Base-by-base conservation (phyloP, 805 yeast genomes). In the Wilhelminamyces savonicus region DNA sequence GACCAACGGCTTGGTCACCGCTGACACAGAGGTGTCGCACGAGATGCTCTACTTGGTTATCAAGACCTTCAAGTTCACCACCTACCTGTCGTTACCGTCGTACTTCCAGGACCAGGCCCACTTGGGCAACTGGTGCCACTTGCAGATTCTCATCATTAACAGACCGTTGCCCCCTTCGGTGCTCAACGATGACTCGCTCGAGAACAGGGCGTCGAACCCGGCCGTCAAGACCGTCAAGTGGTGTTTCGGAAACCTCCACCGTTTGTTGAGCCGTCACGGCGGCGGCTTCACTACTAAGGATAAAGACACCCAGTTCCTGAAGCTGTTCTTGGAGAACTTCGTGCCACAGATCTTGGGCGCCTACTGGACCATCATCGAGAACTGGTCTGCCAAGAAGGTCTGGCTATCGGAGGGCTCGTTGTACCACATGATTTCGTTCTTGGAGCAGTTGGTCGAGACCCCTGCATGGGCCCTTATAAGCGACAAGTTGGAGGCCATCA, bases 351-450 rank as follows among this genome's bases (percentile, higher is more conserved):
- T 65, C 27, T 46, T 65, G 35, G 54, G 49, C 28, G 52, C 58
- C n/a, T 65, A 63, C 42, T 63, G 69, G 69, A 43, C 51, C 19
- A 53, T 65, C 33, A 62, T 65, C 28, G 69, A 63, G 37, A 38
- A 41, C 26, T 65, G 70, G 71, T 54, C 67, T 4, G 35, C 46
- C 14, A 50, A 57, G 25, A 46, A 53, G 23, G 41, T 57, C 21
- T 65, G 70, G 70, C 44, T 65, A 25, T 52, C 59, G 25, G 69
- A 62, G 35, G 52, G 56, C 13, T 47, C 69, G 4, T 47, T 65
- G 19, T 64, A 53, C 41, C 68, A 65, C 31, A 44, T 65, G 56
- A 64, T 65, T 23, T 50, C 67, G 4, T 65, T 65, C 38, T 47
- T 65, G 37, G 70, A 63, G 38, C 67, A 62, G 35, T 46, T 61